A percentile compares a stretch with the other conserved stretches of the same genome.
phyloP scores from a whole-genome alignment of 306 rosid species.

The Quercus gilva region DNA sequence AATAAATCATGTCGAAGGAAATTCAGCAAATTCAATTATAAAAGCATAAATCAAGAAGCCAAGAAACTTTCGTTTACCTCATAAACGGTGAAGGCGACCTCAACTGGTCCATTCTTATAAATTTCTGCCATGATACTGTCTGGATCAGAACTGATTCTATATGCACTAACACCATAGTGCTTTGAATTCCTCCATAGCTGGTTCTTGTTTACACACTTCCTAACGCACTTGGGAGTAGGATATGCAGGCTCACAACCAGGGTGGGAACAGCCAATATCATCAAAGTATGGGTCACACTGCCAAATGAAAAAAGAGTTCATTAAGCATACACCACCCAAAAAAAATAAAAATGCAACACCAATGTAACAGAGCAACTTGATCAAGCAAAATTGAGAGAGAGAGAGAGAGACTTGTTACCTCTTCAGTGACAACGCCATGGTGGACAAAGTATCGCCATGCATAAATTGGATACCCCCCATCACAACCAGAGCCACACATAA shows the following conservation, averaged over 20 bases:
- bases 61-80: constrained; percentile 53
- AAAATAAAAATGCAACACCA: neutral
- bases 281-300: constrained; percentile 98
- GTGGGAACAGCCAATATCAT: constrained; percentile 84
- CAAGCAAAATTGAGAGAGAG: constrained; percentile 5
- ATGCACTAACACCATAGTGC: constrained; percentile 71
- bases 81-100: constrained; percentile 81
- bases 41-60: constrained; percentile 12
- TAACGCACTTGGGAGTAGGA: constrained; percentile 73
- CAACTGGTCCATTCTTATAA: constrained; percentile 89
- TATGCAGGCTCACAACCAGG: constrained; percentile 95
- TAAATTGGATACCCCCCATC: constrained; percentile 73
- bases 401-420: constrained; percentile 49
- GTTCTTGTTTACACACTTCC: constrained; percentile 65
- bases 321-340: neutral
- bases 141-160: constrained; percentile 54
- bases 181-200: constrained; percentile 73
- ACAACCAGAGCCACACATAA: constrained; percentile 89
- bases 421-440: constrained; percentile 92
- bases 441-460: constrained; percentile 79
- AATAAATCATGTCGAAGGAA: neutral
- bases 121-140: constrained; percentile 86
- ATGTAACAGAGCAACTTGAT: constrained; percentile 13
- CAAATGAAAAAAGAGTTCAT: neutral
- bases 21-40: constrained; percentile 15